Evolutionary conservation across 495 filamentous ascomycete genomes (phyloP).

Genomic region (Cryomyces minteri): DNA sequence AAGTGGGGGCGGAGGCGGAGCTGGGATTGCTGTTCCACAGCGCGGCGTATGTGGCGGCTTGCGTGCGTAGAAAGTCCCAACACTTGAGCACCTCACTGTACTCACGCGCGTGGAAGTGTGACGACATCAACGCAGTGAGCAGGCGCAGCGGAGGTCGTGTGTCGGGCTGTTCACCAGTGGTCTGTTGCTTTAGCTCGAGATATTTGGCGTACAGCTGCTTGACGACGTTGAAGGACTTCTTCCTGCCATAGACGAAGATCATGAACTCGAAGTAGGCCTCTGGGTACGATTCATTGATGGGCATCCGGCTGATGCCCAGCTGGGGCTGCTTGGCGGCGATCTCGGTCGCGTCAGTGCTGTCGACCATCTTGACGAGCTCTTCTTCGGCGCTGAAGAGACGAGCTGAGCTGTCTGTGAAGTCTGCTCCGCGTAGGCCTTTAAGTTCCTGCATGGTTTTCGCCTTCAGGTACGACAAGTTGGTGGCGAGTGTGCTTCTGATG

Average conservation of each 20-base stretch:
- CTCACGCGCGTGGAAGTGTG: conserved; percentile 33
- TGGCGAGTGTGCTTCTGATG: conserved; percentile 26
- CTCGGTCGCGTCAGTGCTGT: conserved; percentile 16
- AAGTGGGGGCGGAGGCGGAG: not conserved
- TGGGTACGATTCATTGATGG: conserved; percentile 20
- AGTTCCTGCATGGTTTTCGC: conserved; percentile 10
- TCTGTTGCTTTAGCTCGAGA: conserved; percentile 14
- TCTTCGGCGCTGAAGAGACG: conserved; percentile 6
- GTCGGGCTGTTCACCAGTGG: conserved; percentile 10
- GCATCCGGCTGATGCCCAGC: conserved; percentile 7
- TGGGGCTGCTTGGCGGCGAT: conserved; percentile 14
- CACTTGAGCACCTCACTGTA: conserved; percentile 39
- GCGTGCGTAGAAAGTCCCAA: conserved; percentile 41
- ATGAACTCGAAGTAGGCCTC: conserved; percentile 37
- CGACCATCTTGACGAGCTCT: conserved; percentile 3
- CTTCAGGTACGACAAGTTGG: conserved; percentile 29
- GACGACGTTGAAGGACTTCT: conserved; percentile 33
- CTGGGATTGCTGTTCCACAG: conserved; percentile 6
- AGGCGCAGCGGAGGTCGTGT: conserved; percentile 33
- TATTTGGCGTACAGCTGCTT: conserved; percentile 38
- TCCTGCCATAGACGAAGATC: conserved; percentile 40
- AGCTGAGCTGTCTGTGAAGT: not conserved
- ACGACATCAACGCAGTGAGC: conserved; percentile 45
- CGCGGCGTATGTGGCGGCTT: conserved; percentile 20
- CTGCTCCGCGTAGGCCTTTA: not conserved